Evolutionary conservation across 2,329 filamentous ascomycete genomes (phyloP), one percentile per base, ranked within the genome.

Genomic region (Byssothecium circinans): DNA sequence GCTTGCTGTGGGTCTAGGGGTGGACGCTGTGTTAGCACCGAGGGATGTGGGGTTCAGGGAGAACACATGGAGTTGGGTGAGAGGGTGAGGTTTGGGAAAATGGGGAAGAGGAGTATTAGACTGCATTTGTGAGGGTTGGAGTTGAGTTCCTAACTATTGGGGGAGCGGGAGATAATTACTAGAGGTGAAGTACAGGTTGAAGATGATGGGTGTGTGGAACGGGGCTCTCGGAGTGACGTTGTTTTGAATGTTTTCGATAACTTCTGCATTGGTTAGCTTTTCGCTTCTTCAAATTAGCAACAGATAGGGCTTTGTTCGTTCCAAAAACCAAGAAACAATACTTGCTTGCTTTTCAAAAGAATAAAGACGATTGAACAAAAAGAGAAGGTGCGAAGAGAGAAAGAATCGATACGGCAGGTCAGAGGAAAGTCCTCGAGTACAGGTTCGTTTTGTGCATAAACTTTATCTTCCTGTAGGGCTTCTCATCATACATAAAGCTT

Each of bases 1-100:
- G 60, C 54, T 10, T 64, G 61, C 43, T 63, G 60, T 43, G 51
- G 22, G 8, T 20, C 15, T n/a, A 32, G 44, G 2, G 20, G 41
- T 4, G 53, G 52, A 1, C 41, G 56, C 5, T 64, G 60, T 41
- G 43, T 64, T 22, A 52, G 35, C 30, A 45, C 42, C 2, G 48
- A 33, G 11, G 54, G 52, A 2, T 64, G 59, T 45, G 46, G 42
- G 22, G 22, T 18, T 36, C 20, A 29, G 39, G 43, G 33, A 7
- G 45, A n/a, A 5, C n/a, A 14, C 12, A 19, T 20, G 10, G 32
- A 29, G 32, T 48, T 48, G 41, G 34, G 40, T 12, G 30, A 17
- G 17, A n/a, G 22, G 19, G 22, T 41, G 19, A 25, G 10, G 19
- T 43, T 43, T 43, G 41, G 30, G 20, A 17, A 2, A 32, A 20